Base-by-base conservation (phyloP, 176 grass and related monocot genomes). In the Chloris gayana region DNA sequence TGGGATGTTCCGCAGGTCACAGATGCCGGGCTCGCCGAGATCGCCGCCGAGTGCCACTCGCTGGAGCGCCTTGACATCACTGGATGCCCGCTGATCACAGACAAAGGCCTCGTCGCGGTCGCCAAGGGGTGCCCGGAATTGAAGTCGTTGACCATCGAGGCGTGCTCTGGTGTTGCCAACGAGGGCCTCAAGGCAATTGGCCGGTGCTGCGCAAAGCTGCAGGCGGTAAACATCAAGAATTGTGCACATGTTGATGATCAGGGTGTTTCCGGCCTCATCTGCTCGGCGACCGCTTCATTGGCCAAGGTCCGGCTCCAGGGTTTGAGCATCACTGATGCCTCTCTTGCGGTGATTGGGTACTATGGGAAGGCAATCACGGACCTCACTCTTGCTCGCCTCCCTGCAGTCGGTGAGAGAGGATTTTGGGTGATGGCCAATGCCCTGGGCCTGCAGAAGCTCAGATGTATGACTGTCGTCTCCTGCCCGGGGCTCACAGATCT, bases 371-470 rank as follows among this genome's bases (percentile, higher is more conserved):
- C 70, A 9, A 64, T 99, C 72, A 89, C 83, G 6, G 93, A 99
- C 24, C 74, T 99, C 51, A 77, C 84, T 10, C 84, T 99, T 0
- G 75, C 79, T 46, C 78, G 88, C 74, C 92, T 99, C 13, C 81
- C 89, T 3, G 74, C 47, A 1, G 85, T 99, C 9, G 91, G 83
- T 9, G 96, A 99, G 86, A 93, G 86, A 69, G 96, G 96, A 30
- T 99, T 93, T 70, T 99, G 93, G 96, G 96, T 99, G 56, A 99
- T 99, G 96, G 96, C 90, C 18, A 99, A 95, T 69, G 87, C 93
- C 67, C 79, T 91, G 61, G 93, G 93, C 66, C 78, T 99, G 66
- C 93, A 91, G 84, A 99, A 93, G 77, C 84, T 99, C 74, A 86
- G 87, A 59, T 91, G 54, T 29, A 79, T 93, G 74, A 69, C 64